Percentiles rank a stretch among this genome's conserved stretches.
phyloP scores from a whole-genome alignment of 148 eudicot species.

The Rhododendron griersonianum region DNA sequence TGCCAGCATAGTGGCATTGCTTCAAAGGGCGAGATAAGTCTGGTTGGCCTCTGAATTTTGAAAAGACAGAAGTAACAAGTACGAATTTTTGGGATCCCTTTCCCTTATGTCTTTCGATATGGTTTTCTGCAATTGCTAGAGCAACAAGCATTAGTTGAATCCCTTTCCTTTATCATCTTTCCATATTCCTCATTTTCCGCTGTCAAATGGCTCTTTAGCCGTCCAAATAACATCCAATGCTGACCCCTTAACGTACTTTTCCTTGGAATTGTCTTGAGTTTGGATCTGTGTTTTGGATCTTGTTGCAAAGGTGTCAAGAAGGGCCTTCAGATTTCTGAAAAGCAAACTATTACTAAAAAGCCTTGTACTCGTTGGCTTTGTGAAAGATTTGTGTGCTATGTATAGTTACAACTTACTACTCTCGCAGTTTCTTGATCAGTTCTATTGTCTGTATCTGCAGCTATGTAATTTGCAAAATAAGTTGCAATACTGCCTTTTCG shows the following conservation, averaged over 20 bases:
- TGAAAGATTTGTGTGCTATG: background rate
- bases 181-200: background rate
- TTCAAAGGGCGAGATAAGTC: background rate
- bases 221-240: background rate
- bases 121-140: background rate
- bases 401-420: background rate
- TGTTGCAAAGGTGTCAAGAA: background rate
- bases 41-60: background rate
- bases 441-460: background rate
- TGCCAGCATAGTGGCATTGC: background rate
- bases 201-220: background rate
- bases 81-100: background rate
- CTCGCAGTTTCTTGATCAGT: background rate
- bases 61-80: background rate
- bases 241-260: background rate
- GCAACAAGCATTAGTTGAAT: background rate
- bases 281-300: background rate
- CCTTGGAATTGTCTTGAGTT: background rate
- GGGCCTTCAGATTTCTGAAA: background rate
- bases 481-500: background rate
- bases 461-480: background rate
- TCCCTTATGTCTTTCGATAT: background rate
- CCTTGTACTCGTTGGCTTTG: background rate
- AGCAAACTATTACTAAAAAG: too few species aligned
- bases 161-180: background rate